Evolutionary conservation across 306 rosid genomes (phyloP).

Genomic region (Prunus persica): Prunus_persica_NCBIv2 NC_034015.1:19540501-19541000

Average conservation of each 20-base stretch:
- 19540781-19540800: conserved; percentile 95
- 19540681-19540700: conserved; percentile 86
- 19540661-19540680: conserved; percentile 60
- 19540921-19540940: conserved; percentile 99
- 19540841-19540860: conserved; percentile 87
- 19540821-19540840: conserved; percentile 77
- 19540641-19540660: conserved; percentile 33
- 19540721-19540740: conserved; percentile 69
- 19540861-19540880: conserved; percentile 88
- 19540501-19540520: conserved; percentile 60
- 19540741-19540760: conserved; percentile 97
- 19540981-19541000: conserved; percentile 91
- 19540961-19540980: conserved; percentile 84
- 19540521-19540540: conserved; percentile 76
- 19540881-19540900: conserved; percentile 96
- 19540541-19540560: conserved; percentile 43
- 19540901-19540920: conserved; percentile 96
- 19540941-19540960: conserved; percentile 88
- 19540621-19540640: conserved; percentile 61
- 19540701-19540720: conserved; percentile 95
- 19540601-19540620: conserved; percentile 53
- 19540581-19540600: conserved; percentile 29
- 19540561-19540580: conserved; percentile 36
- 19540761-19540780: conserved; percentile 97
- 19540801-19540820: conserved; percentile 88